Base-by-base conservation (phyloP, 1,284 basidiomycete genomes). In the Naganishia sp. region DNA sequence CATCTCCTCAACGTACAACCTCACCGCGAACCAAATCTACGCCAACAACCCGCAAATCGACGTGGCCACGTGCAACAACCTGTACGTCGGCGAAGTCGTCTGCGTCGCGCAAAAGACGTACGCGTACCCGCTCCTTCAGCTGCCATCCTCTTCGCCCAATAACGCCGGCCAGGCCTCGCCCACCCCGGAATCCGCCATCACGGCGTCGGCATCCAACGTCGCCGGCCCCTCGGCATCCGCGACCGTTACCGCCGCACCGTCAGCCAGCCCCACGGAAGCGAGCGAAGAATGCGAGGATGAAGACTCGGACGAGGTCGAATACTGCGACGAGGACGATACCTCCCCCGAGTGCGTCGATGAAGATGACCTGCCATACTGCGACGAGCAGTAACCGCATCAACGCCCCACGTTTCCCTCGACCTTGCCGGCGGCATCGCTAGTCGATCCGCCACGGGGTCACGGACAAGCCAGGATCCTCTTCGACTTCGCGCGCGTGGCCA, bases 41-140 rank as follows among this genome's bases (percentile, higher is more conserved):
- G 41, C 71, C 58, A 81, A 81, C 76, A 81, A 81, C 73, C 79
- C 77, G n/a, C 61, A 71, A 56, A 79, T 81, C 70, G 58, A 66
- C 43, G 71, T 79, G 71, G 70, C 63, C 15, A 66, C 67, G 15
- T 81, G 80, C 73, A 72, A 74, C 61, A 80, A 80, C 75, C 76
- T 80, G 68, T 81, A 81, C 73, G 71, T 79, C 62, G 79, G 79
- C 49, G 77, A 81, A 73, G 78, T 80, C 65, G 77, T 81, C 55
- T 81, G 80, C 62, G 77, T 80, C 69, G 75, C 79, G 67, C 76
- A 75, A 5, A 68, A 70, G 41, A 35, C 65, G 13, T 79, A 70
- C 70, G 50, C 72, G 35, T 80, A 80, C 74, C 55, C 55, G 46
- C 25, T 49, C 45, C 23, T 56, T 21, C 63, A 65, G 23, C 46